Conservation (phyloP, 2,329 filamentous ascomycete species). For the Fusarium neocosmosporiellum region DNA sequence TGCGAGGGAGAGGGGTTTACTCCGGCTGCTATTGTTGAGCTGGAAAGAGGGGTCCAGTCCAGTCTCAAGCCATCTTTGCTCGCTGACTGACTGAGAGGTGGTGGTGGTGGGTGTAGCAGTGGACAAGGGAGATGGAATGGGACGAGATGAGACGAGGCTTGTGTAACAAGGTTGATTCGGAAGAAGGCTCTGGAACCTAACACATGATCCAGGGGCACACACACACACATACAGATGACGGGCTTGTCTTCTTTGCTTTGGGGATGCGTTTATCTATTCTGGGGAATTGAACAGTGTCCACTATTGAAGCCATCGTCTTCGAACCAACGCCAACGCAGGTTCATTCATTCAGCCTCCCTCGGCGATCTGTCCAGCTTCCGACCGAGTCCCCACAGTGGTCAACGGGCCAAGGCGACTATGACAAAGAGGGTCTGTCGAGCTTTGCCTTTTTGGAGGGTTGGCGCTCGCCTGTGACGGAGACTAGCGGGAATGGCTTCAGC, state of each 20-base stretch:
- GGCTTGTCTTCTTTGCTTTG: neutral
- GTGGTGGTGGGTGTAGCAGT: neutral
- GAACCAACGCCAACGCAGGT: neutral
- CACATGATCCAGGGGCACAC: slow-evolving; percentile 9
- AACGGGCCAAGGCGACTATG: neutral
- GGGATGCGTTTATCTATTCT: neutral
- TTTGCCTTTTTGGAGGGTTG: neutral
- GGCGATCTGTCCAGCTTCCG: neutral
- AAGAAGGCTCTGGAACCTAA: slow-evolving; percentile 20
- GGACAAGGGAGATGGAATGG: slow-evolving; percentile 16
- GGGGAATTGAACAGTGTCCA: neutral
- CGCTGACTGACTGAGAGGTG: neutral
- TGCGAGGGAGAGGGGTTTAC: neutral
- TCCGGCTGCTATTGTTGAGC: neutral
- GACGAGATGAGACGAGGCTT: slow-evolving; percentile 22
- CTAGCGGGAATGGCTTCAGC: slow-evolving; percentile 24
- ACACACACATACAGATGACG: neutral
- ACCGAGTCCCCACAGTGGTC: neutral
- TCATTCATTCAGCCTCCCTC: neutral
- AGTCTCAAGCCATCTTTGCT: neutral
- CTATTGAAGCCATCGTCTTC: neutral
- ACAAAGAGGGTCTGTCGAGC: neutral
- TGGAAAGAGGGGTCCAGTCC: neutral
- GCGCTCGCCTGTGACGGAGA: neutral
- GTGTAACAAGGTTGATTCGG: slow-evolving; percentile 8